Evolutionary conservation across 1,284 basidiomycete genomes (phyloP).

Genomic region (Athelia sp.): DNA sequence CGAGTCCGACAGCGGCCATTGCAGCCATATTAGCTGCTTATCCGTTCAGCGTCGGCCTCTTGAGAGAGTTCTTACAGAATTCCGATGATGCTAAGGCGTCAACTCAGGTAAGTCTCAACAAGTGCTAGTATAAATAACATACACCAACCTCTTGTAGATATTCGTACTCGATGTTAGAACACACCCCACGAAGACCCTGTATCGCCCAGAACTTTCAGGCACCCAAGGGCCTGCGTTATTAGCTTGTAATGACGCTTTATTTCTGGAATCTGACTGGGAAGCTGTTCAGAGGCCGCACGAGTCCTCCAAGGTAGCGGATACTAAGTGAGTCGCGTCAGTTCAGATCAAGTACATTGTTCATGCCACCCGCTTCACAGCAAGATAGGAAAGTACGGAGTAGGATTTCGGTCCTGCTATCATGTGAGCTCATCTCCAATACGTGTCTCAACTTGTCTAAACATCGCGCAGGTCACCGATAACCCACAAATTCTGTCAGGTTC

Average conservation of each 20-base stretch:
- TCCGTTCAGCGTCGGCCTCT: conserved; percentile 35
- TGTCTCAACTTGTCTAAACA: conserved; percentile 22
- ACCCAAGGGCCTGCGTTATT: conserved; percentile 43
- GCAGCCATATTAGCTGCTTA: conserved; percentile 34
- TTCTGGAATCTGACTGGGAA: conserved; percentile 37
- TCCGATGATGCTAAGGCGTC: conserved; percentile 37
- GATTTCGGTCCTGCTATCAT: conserved; percentile 46
- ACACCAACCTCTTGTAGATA: conserved; percentile 20
- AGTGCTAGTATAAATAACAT: no score
- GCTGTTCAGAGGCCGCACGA: conserved; percentile 37
- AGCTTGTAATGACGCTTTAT: conserved; percentile 39
- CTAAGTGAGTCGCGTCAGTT: conserved; percentile 28
- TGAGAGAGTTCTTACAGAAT: conserved; percentile 44
- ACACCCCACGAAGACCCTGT: conserved; percentile 21
- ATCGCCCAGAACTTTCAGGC: conserved; percentile 21
- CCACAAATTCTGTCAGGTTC: conserved; percentile 43
- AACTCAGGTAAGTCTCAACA: conserved; percentile 15
- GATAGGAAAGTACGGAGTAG: conserved; percentile 50
- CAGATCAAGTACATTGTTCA: conserved; percentile 1
- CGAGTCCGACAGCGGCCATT: conserved; percentile 18
- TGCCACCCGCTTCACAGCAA: conserved; percentile 27
- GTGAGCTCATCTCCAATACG: conserved; percentile 21
- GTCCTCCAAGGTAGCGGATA: conserved; percentile 41
- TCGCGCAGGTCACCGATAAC: conserved; percentile 40
- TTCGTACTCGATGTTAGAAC: conserved; percentile 36